Evolutionary conservation across 1,284 basidiomycete genomes (phyloP).

Genomic region (Tilletia indica): DNA sequence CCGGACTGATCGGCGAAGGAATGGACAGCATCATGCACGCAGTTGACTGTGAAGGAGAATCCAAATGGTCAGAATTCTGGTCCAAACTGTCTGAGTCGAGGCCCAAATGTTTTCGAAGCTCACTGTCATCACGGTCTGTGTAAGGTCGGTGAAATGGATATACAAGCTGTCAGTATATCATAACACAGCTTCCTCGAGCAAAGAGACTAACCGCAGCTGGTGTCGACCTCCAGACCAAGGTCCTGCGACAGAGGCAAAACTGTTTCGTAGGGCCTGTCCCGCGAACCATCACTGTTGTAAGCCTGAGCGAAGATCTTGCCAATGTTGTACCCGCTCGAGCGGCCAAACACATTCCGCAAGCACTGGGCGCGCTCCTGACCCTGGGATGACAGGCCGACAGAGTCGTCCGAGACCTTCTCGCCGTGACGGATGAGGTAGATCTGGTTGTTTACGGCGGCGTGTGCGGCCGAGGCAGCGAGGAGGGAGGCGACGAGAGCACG

Average conservation of each 20-base stretch:
- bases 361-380: conserved; percentile 27
- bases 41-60: conserved; percentile 22
- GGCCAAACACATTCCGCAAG: conserved; percentile 37
- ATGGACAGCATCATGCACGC: conserved; percentile 39
- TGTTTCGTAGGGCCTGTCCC: conserved; percentile 51
- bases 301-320: conserved; percentile 40
- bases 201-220: conserved; percentile 34
- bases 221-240: conserved; percentile 50
- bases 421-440: conserved; percentile 51
- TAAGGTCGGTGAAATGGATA: neutral
- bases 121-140: conserved; percentile 16
- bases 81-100: too few species aligned
- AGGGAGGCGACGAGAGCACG: neutral
- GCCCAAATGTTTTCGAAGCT: neutral
- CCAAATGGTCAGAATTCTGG: too few species aligned
- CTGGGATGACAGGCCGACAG: conserved; percentile 28
- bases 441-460: conserved; percentile 13
- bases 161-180: too few species aligned
- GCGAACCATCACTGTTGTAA: conserved; percentile 35
- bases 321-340: conserved; percentile 36
- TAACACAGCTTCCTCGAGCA: neutral
- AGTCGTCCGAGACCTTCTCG: conserved; percentile 45
- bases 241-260: conserved; percentile 50
- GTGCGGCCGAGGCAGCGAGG: conserved; percentile 13
- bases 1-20: conserved; percentile 31